phyloP scores from a whole-genome alignment of 495 filamentous ascomycete genomes.

The Extremus antarcticus region DNA sequence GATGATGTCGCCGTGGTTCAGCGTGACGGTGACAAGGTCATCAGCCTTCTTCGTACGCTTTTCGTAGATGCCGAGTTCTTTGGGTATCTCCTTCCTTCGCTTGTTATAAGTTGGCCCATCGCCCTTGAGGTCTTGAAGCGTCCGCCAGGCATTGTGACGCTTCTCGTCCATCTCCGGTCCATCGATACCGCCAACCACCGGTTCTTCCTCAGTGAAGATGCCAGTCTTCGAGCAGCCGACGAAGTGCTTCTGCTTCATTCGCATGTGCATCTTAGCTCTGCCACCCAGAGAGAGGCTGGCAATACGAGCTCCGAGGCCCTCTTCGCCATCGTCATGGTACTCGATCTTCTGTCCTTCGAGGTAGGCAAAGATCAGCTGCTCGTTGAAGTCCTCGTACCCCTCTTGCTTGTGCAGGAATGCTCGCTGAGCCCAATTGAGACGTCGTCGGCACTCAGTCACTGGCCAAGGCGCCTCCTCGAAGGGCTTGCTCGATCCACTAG shows the following conservation, averaged over 20 bases:
- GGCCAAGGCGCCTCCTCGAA: constrained; percentile 51
- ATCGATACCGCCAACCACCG: constrained; percentile 33
- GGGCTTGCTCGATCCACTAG: constrained; percentile 49
- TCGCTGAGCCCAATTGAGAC: constrained; percentile 51
- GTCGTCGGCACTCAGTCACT: constrained; percentile 46
- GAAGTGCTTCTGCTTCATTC: constrained; percentile 52
- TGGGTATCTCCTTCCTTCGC: constrained; percentile 26
- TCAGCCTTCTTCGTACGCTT: constrained; percentile 22
- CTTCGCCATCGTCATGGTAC: constrained; percentile 83
- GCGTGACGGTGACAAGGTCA: constrained; percentile 28
- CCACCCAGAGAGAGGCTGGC: constrained; percentile 66
- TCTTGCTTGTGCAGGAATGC: constrained; percentile 23
- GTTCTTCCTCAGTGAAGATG: constrained; percentile 18
- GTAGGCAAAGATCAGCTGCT: constrained; percentile 65
- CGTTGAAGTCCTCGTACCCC: constrained; percentile 49
- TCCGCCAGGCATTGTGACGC: constrained; percentile 21
- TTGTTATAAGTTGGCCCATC: constrained; percentile 13
- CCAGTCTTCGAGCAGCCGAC: constrained; percentile 31
- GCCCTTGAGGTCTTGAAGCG: constrained; percentile 22
- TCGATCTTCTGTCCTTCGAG: constrained; percentile 47
- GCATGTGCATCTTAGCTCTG: constrained; percentile 54
- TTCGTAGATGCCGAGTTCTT: constrained; percentile 22
- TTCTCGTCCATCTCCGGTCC: constrained; percentile 20
- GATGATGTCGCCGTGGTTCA: constrained; percentile 71
- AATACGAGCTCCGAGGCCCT: constrained; percentile 60